Percentiles rank a stretch among this genome's conserved stretches.
phyloP scores from a whole-genome alignment of 208 protist species.

The Trypanosoma rangeli region DNA sequence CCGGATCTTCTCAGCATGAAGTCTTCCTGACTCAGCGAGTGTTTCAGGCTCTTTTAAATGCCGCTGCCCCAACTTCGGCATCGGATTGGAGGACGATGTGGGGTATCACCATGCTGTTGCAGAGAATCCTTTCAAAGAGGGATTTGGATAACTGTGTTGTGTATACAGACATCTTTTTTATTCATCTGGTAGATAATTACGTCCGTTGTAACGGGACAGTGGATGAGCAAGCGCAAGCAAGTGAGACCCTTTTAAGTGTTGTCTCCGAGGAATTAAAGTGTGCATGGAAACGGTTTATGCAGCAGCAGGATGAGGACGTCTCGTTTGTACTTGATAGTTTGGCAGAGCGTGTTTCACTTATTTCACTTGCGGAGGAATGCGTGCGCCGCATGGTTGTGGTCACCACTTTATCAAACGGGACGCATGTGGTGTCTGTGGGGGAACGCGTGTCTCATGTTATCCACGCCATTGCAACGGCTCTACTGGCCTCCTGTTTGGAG shows the following conservation, averaged over 20 bases:
- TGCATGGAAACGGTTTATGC: slow-evolving; percentile 19
- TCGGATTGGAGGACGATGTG: slow-evolving; percentile 70
- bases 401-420: slow-evolving; percentile 48
- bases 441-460: slow-evolving; percentile 36
- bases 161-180: slow-evolving; percentile 79
- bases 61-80: slow-evolving; percentile 36
- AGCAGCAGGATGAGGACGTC: slow-evolving; percentile 24
- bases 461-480: slow-evolving; percentile 52
- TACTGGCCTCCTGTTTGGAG: slow-evolving; percentile 75
- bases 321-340: slow-evolving; percentile 61
- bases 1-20: slow-evolving; percentile 55
- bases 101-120: slow-evolving; percentile 46
- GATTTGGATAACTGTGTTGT: slow-evolving; percentile 32
- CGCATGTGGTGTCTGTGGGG: slow-evolving; percentile 44
- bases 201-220: slow-evolving; percentile 5
- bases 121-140: slow-evolving; percentile 48
- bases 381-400: slow-evolving; percentile 56
- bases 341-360: slow-evolving; percentile 33
- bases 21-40: slow-evolving; percentile 63
- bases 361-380: slow-evolving; percentile 66
- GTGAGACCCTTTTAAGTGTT: slow-evolving; percentile 30
- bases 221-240: slow-evolving; percentile 26
- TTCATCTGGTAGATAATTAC: slow-evolving; percentile 51
- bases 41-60: slow-evolving; percentile 46
- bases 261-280: slow-evolving; percentile 49